Conservation (phyloP, 1,284 basidiomycete species). For the Violaceomyces palustris region DNA sequence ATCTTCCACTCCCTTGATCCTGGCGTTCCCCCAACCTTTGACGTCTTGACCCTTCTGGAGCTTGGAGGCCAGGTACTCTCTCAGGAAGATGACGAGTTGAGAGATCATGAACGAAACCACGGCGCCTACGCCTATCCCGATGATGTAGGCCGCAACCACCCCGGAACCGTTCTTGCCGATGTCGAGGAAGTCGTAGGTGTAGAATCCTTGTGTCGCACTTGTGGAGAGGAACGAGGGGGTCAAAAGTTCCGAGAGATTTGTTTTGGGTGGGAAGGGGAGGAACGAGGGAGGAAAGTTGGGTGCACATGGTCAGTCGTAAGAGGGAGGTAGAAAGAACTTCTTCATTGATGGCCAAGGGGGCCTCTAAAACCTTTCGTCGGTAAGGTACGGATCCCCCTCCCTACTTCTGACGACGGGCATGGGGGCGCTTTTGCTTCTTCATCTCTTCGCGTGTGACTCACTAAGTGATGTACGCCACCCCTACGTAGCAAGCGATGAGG, state of each 20-base stretch:
- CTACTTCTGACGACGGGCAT: no score
- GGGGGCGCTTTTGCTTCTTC: no score
- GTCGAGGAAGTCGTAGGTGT: constrained; percentile 34
- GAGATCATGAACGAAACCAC: constrained; percentile 24
- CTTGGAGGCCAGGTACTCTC: constrained; percentile 16
- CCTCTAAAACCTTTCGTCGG: no score
- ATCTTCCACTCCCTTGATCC: constrained; percentile 18
- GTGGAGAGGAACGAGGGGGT: neutral
- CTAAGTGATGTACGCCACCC: constrained; percentile 53
- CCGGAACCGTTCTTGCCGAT: constrained; percentile 17
- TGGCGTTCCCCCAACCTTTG: constrained; percentile 29
- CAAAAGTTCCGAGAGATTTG: neutral
- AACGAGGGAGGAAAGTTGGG: no score
- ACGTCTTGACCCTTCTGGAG: constrained; percentile 19
- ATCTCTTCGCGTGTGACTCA: no score
- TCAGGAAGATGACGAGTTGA: constrained; percentile 20
- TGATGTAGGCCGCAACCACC: constrained; percentile 13
- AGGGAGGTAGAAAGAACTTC: no score
- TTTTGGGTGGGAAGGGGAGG: neutral
- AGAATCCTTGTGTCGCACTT: constrained; percentile 3
- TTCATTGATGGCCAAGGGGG: no score
- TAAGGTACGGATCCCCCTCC: no score
- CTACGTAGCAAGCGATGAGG: constrained; percentile 62
- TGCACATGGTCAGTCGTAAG: no score
- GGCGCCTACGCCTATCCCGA: constrained; percentile 18